phyloP scores from a whole-genome alignment of 345 rosid genomes.

The Populus tremula region DNA sequence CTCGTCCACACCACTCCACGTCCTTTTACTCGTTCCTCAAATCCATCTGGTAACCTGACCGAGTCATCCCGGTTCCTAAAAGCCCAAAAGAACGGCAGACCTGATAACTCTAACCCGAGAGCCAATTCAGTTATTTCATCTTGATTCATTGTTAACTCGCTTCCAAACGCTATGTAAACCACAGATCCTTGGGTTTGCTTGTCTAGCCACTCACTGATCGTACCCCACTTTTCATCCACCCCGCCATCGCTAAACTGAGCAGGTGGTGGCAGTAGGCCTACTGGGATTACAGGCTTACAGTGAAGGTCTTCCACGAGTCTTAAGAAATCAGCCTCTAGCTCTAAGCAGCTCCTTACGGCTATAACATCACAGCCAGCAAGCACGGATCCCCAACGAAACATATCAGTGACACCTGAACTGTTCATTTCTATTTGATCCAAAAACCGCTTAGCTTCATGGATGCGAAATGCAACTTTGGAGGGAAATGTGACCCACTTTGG shows the following conservation, averaged over 20 bases:
- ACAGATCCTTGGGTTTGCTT: not conserved
- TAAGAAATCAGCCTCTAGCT: conserved; percentile 28
- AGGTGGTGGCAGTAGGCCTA: conserved; percentile 12
- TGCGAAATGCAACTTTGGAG: conserved; percentile 13
- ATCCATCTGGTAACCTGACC: conserved; percentile 29
- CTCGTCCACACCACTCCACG: conserved; percentile 29
- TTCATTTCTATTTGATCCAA: not conserved
- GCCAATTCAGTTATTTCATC: conserved; percentile 6
- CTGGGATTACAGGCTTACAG: conserved; percentile 22
- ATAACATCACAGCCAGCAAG: conserved; percentile 16
- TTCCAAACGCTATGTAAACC: conserved; percentile 18
- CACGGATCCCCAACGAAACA: not conserved
- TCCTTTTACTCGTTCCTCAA: conserved; percentile 24
- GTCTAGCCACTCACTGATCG: conserved; percentile 10
- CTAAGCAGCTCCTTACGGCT: conserved; percentile 17
- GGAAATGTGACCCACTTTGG: conserved; percentile 32
- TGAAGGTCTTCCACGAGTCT: conserved; percentile 16
- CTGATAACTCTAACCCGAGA: conserved; percentile 13
- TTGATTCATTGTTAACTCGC: conserved; percentile 4
- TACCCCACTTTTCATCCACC: not conserved
- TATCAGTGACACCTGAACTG: not conserved
- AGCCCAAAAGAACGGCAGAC: conserved; percentile 19
- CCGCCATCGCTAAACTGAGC: not conserved
- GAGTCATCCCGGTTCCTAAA: not conserved
- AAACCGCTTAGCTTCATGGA: not conserved